A percentile compares a stretch with the other conserved stretches of the same genome.
Conservation (phyloP, 352 stramenopile species). For the Lagenidium giganteum region DNA sequence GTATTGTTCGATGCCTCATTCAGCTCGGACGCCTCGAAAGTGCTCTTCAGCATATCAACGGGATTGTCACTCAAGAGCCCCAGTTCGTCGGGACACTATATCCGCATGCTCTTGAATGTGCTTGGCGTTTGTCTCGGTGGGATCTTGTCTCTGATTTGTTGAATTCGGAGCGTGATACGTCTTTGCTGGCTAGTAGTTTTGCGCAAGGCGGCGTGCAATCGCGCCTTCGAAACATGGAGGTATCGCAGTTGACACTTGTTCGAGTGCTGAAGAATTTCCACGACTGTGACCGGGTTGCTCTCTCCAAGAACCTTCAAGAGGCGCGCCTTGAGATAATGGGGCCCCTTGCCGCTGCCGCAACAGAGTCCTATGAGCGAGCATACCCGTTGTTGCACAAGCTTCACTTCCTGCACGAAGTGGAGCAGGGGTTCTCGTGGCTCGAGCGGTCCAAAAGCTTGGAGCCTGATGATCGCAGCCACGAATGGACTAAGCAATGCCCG, state of each 20-base stretch:
- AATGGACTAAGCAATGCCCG: constrained; percentile 56
- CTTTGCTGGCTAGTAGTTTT: constrained; percentile 31
- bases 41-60: constrained; percentile 83
- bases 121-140: constrained; percentile 84
- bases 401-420: constrained; percentile 40
- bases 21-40: constrained; percentile 80
- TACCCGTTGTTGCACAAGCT: constrained; percentile 41
- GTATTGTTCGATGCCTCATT: constrained; percentile 81
- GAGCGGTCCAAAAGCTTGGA: constrained; percentile 3
- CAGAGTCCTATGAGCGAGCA: constrained; percentile 40
- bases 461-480: constrained; percentile 2
- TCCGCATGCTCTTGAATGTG: constrained; percentile 76
- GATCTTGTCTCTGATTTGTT: constrained; percentile 71
- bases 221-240: constrained; percentile 56
- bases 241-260: constrained; percentile 75
- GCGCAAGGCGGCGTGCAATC: constrained; percentile 26
- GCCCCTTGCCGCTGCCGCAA: constrained; percentile 28
- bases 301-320: constrained; percentile 58
- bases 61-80: constrained; percentile 75
- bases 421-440: constrained; percentile 26
- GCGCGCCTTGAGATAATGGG: constrained; percentile 44
- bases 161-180: constrained; percentile 68
- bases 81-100: constrained; percentile 78
- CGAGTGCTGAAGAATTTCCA: constrained; percentile 79
- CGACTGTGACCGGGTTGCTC: constrained; percentile 37